Conservation (phyloP, 371 early-diverging fungal genomes). For the Syncephalis fuscata region DNA sequence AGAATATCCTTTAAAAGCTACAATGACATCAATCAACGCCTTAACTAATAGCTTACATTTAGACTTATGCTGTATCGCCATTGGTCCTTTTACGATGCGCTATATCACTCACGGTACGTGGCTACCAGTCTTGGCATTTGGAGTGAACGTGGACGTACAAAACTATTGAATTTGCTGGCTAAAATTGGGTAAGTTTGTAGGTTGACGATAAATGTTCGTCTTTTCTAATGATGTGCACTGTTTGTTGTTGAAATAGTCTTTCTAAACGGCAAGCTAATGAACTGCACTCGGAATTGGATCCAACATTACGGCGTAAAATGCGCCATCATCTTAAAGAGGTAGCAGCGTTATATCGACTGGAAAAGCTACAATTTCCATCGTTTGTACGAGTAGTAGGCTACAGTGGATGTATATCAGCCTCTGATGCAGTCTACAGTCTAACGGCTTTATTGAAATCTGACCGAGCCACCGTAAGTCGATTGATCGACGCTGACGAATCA, state of each 20-base stretch:
- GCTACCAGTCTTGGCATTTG: conserved; percentile 71
- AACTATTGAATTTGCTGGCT: conserved; percentile 60
- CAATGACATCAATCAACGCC: conserved; percentile 7
- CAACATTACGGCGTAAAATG: conserved; percentile 48
- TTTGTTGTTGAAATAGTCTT: conserved; percentile 27
- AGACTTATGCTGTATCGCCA: conserved; percentile 73
- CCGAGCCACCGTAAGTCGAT: conserved; percentile 3
- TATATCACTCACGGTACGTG: conserved; percentile 76
- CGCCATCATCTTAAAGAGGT: conserved; percentile 40
- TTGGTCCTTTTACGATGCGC: conserved; percentile 75
- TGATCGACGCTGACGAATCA: conserved; percentile 4
- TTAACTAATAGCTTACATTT: conserved; percentile 43
- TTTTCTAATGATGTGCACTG: neutral
- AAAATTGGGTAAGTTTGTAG: conserved; percentile 53
- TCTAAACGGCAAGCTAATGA: conserved; percentile 40
- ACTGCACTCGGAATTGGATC: conserved; percentile 62
- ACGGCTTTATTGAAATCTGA: conserved; percentile 50
- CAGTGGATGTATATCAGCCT: conserved; percentile 50
- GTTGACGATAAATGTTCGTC: neutral
- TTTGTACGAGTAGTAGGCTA: conserved; percentile 71
- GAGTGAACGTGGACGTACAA: conserved; percentile 61
- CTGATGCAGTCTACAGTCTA: conserved; percentile 66
- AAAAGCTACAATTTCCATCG: conserved; percentile 56
- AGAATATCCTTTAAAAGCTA: neutral
- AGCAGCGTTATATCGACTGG: conserved; percentile 60